Conservation (phyloP, 2,329 filamentous ascomycete species). For the Alternaria viburni region DNA sequence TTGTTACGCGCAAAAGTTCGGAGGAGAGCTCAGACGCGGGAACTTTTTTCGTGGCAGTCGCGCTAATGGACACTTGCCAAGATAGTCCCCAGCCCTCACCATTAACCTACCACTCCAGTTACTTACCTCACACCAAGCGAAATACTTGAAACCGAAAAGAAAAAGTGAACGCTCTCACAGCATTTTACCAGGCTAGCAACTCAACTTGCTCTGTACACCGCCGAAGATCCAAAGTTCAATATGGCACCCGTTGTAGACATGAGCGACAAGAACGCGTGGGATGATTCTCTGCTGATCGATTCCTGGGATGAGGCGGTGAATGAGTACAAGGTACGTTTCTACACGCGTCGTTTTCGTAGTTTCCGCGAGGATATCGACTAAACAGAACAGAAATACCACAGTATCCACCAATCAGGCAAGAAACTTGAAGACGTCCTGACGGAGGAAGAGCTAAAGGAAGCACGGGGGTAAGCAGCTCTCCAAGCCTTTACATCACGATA, state of each 20-base stretch:
- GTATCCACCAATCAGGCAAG: constrained; percentile 45
- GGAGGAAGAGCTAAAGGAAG: constrained; percentile 38
- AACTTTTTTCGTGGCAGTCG: constrained; percentile 37
- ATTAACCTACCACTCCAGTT: background rate
- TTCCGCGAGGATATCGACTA: background rate
- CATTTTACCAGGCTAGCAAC: background rate
- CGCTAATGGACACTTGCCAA: constrained; percentile 34
- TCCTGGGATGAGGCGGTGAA: constrained; percentile 46
- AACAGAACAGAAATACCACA: constrained; percentile 46
- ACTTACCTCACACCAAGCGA: background rate
- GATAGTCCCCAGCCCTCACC: constrained; percentile 4
- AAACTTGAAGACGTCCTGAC: constrained; percentile 45
- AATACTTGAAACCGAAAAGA: background rate
- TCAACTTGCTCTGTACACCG: background rate
- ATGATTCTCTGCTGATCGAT: constrained; percentile 45
- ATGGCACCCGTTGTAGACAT: constrained; percentile 38
- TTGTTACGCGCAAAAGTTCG: constrained; percentile 40
- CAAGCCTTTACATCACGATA: background rate
- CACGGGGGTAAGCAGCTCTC: constrained; percentile 33
- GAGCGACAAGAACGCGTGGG: constrained; percentile 44
- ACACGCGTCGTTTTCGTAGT: background rate
- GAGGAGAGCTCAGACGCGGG: constrained; percentile 32
- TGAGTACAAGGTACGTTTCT: constrained; percentile 43
- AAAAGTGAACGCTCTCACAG: background rate
- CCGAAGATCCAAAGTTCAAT: background rate